These are phyloP conservation scores for Darksidea phi DNA, from an alignment of 495 filamentous ascomycete genomes.

Conservation along the genomic window DNA sequence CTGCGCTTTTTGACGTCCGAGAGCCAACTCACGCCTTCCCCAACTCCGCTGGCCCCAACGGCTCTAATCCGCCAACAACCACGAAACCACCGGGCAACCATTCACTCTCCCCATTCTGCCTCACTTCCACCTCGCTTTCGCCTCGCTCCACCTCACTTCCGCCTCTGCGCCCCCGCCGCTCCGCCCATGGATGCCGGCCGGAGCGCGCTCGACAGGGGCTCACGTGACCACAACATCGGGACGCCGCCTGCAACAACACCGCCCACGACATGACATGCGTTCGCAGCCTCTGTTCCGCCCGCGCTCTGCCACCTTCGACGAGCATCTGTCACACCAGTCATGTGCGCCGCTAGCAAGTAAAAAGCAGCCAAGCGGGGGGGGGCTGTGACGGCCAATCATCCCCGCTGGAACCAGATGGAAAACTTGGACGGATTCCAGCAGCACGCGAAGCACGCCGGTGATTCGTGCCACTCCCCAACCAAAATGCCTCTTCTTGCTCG, in stretches of 20 bases:
- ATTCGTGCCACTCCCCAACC: slow-evolving; percentile 4
- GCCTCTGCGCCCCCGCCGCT: background rate
- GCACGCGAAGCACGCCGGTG: background rate
- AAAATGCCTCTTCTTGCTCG: background rate
- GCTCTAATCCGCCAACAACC: too few relatives aligned
- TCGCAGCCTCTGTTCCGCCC: too few relatives aligned
- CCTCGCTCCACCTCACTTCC: background rate
- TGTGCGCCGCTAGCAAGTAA: slow-evolving; percentile 7
- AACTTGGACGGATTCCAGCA: slow-evolving; percentile 9
- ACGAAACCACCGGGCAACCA: background rate
- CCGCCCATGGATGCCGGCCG: background rate
- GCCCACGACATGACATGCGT: too few relatives aligned
- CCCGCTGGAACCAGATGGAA: slow-evolving; percentile 30
- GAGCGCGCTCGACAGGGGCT: background rate
- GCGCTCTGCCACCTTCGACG: background rate
- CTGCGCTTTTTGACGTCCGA: too few relatives aligned
- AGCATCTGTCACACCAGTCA: slow-evolving; percentile 23
- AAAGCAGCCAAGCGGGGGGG: slow-evolving; percentile 7
- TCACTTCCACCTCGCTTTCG: background rate
- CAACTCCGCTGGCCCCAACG: slow-evolving; percentile 1
- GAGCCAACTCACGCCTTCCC: slow-evolving; percentile 10
- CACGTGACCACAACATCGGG: slow-evolving; percentile 1
- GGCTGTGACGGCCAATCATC: slow-evolving; percentile 27
- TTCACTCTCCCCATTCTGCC: background rate
- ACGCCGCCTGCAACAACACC: too few relatives aligned